Conservation (phyloP, 192 early-diverging fungal genomes). For the Coemansia erecta region DNA sequence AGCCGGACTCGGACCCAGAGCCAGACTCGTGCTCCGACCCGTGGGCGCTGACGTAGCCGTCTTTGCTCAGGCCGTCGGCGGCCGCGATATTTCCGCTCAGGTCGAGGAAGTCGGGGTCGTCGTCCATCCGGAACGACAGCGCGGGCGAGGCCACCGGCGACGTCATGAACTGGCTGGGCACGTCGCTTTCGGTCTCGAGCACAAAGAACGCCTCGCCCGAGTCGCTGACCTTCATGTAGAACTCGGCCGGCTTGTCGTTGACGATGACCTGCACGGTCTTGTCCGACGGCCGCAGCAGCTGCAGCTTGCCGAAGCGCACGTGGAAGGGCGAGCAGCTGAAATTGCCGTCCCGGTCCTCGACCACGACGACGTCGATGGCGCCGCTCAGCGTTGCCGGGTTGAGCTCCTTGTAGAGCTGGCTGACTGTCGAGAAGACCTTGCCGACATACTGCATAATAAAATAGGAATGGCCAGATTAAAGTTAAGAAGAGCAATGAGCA, state of each 20-base stretch:
- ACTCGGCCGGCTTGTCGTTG: conserved; percentile 71
- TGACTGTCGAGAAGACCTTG: conserved; percentile 72
- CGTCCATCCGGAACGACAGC: conserved; percentile 26
- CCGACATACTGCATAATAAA: conserved; percentile 61
- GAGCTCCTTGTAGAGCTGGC: conserved; percentile 90
- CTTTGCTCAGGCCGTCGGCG: conserved; percentile 11
- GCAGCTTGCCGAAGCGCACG: conserved; percentile 96
- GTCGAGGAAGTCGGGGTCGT: conserved; percentile 49
- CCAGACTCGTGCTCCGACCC: conserved; percentile 49
- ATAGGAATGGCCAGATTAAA: neutral
- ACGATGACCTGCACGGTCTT: conserved; percentile 88
- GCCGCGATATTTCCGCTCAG: conserved; percentile 23
- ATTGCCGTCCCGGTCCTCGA: conserved; percentile 77
- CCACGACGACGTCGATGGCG: conserved; percentile 98
- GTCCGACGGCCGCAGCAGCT: conserved; percentile 85
- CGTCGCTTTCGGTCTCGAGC: conserved; percentile 84
- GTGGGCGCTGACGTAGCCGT: conserved; percentile 68
- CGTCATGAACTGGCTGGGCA: conserved; percentile 90
- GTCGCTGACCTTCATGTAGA: conserved; percentile 97
- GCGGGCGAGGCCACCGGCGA: conserved; percentile 77
- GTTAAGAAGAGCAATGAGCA: too few species aligned
- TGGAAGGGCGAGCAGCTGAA: conserved; percentile 94
- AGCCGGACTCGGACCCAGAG: neutral
- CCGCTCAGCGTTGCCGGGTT: conserved; percentile 97
- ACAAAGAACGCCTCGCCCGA: conserved; percentile 99